Evolutionary conservation across 495 filamentous ascomycete genomes (phyloP).

Genomic region (Monascus purpureus): DNA sequence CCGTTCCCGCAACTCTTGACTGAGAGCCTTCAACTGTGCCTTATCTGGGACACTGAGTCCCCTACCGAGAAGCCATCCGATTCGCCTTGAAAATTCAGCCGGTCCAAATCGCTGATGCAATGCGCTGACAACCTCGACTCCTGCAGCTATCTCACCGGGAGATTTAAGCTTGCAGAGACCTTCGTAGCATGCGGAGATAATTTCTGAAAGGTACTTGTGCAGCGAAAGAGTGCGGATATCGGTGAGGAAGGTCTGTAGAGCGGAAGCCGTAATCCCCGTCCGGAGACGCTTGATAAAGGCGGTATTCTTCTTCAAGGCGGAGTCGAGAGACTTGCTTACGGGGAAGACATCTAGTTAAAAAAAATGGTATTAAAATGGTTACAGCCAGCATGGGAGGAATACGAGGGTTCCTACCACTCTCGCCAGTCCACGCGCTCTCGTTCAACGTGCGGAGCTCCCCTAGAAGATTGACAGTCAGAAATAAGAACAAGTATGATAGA

Average conservation of each 20-base stretch:
- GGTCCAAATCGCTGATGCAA: constrained; percentile 94
- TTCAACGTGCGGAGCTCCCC: constrained; percentile 87
- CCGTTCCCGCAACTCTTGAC: constrained; percentile 72
- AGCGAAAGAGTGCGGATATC: constrained; percentile 87
- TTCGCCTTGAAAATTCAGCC: constrained; percentile 73
- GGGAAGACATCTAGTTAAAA: constrained; percentile 56
- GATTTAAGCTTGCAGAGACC: constrained; percentile 85
- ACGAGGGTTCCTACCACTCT: constrained; percentile 46
- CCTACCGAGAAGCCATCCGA: constrained; percentile 87
- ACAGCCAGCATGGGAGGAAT: constrained; percentile 4
- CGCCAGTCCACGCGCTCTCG: constrained; percentile 72
- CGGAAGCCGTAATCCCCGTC: constrained; percentile 69
- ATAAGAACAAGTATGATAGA: constrained; percentile 7
- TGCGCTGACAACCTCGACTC: constrained; percentile 84
- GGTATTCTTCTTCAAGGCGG: constrained; percentile 96
- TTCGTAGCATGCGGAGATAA: constrained; percentile 96
- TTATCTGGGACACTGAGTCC: constrained; percentile 89
- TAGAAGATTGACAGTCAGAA: constrained; percentile 17
- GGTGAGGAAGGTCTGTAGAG: constrained; percentile 69
- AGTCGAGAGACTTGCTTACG: constrained; percentile 72
- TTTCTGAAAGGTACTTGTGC: constrained; percentile 94
- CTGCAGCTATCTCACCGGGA: constrained; percentile 76
- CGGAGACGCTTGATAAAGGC: constrained; percentile 96
- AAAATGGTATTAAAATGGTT: constrained; percentile 6
- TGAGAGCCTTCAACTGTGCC: constrained; percentile 61